Base-by-base conservation (phyloP, 106 monocot species). In the Ottelia alismoides region DNA sequence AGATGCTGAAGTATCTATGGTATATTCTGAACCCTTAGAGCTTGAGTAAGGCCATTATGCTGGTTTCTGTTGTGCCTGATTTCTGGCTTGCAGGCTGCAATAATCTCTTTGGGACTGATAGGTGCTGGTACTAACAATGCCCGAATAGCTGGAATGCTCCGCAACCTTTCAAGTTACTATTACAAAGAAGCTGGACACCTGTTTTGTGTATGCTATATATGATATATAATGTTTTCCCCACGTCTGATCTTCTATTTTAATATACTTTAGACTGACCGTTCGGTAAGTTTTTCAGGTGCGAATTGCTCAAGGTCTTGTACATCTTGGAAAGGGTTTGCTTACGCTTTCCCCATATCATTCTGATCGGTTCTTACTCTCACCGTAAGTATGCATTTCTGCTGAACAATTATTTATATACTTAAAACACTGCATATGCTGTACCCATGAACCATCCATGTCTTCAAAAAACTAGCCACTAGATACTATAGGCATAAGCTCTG, bases 121-220 rank as follows among this genome's bases (percentile, higher is more conserved):
- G 89, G 90, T 24, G 81, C 96, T 5, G 96, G 96, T 47, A 96
- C 89, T 22, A 96, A 96, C 35, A 96, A 89, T 71, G 94, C 88
- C 31, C 78, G 96, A 28, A 96, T 96, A 66, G 85, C 96, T 55
- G 79, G 85, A 59, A 89, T 96, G 96, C 89, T 94, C 68, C 73
- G 96, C 10, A 96, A 85, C 43, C 89, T 96, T 51, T 96, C 94
- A 22, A 96, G 96, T 67, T 96, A 96, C 46, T 96, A 89, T 55
- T 96, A 96, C 72, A 96, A 96, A 72, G 96, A 96, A 77, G 85
- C 89, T 66, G 89, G 78, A 2, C 88, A 96, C 48, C 85, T 96
- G 26, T 96, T 96, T 53, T 96, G 96, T 61, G 96, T 96, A 79
- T 71, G 96, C 24, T 53, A 28, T 14, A 30, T 10, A 53, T 44